These are phyloP conservation scores for Clonostachys rosea DNA, from an alignment of 2,329 filamentous ascomycete genomes.

Conservation along the genomic window DNA sequence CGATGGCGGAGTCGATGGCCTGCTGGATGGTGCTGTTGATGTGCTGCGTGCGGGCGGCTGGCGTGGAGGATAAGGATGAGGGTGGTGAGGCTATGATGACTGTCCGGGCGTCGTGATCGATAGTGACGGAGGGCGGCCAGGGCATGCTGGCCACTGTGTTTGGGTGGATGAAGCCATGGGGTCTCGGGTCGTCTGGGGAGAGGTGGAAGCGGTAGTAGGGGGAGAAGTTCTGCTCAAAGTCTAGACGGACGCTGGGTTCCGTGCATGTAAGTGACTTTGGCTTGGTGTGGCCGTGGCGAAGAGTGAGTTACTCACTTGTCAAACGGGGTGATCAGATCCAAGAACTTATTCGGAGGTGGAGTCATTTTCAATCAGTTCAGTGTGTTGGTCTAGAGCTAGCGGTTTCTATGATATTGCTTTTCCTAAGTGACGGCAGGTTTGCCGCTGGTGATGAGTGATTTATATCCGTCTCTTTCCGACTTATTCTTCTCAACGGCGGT, in stretches of 20 bases:
- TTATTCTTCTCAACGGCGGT: too few species aligned
- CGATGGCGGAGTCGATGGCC: slow-evolving; percentile 29
- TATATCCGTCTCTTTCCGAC: too few species aligned
- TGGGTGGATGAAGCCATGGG: slow-evolving; percentile 45
- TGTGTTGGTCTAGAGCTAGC: too few species aligned
- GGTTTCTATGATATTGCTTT: too few species aligned
- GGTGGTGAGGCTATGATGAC: slow-evolving; percentile 23
- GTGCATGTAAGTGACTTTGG: slow-evolving; percentile 14
- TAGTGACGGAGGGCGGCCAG: slow-evolving; percentile 32
- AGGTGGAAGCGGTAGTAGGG: slow-evolving; percentile 41
- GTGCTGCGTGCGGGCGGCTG: slow-evolving; percentile 5
- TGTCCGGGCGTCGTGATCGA: slow-evolving; percentile 21
- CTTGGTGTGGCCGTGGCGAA: slow-evolving; percentile 4
- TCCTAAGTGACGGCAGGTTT: too few species aligned
- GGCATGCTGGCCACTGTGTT: slow-evolving; percentile 39
- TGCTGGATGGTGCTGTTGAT: slow-evolving; percentile 31
- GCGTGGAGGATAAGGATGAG: slow-evolving; percentile 8
- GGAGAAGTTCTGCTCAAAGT: slow-evolving; percentile 26
- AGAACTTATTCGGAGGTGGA: not conserved
- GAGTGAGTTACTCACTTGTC: slow-evolving; percentile 3
- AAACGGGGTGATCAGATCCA: slow-evolving; percentile 8
- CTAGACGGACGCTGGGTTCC: slow-evolving; percentile 36
- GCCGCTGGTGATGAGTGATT: too few species aligned
- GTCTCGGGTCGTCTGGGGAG: slow-evolving; percentile 29
- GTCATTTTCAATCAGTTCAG: too few species aligned